Percentiles rank a stretch among this genome's conserved stretches.
These are phyloP conservation scores for Dipteronia dyeriana DNA, from an alignment of 345 rosid species.

Conservation along the genomic window DNA sequence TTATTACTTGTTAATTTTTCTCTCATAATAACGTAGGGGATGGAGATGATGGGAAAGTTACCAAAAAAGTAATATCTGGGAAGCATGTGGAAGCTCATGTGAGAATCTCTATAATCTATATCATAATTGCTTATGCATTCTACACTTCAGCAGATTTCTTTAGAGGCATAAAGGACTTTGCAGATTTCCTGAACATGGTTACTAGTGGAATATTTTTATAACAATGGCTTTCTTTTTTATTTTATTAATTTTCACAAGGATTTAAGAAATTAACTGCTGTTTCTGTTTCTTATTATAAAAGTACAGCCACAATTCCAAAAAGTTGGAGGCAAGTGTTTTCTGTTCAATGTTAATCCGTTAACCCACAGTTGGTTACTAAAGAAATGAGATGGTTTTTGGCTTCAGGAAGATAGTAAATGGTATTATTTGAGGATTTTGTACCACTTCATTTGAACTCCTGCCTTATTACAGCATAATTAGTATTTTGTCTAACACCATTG, in stretches of 20 bases:
- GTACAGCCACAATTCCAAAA: not conserved
- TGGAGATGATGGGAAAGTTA: constrained; percentile 30
- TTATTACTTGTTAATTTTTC: not conserved
- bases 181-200: constrained; percentile 7
- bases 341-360: not conserved
- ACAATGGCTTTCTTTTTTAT: not conserved
- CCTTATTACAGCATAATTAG: not conserved
- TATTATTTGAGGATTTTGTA: not conserved
- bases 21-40: constrained; percentile 39
- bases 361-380: not conserved
- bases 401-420: not conserved
- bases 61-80: constrained; percentile 24
- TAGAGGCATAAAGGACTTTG: not conserved
- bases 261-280: not conserved
- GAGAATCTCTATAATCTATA: constrained; percentile 28
- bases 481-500: not conserved
- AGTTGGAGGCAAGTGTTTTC: not conserved
- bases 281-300: not conserved
- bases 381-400: not conserved
- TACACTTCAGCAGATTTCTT: not conserved
- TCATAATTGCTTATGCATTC: constrained; percentile 5
- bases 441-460: not conserved
- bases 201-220: not conserved
- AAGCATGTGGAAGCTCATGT: constrained; percentile 38
- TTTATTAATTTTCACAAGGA: not conserved